phyloP scores from a whole-genome alignment of 2,329 filamentous ascomycete genomes.

The Colletotrichum acutatum region DNA sequence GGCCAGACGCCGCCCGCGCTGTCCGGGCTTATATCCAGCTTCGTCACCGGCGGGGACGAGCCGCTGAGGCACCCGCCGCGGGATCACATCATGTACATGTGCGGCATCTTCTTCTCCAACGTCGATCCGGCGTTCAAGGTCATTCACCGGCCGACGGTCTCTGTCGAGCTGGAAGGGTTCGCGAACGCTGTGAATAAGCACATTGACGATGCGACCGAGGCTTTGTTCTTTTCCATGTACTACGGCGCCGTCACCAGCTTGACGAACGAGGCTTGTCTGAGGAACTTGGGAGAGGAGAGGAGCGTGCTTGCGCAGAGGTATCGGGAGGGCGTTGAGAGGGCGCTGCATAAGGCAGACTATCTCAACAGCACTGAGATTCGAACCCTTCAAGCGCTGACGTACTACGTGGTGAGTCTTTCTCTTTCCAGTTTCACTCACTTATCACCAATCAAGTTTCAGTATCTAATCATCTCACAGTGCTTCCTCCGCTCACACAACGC shows the following conservation, averaged over 20 bases:
- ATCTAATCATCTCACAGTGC: slow-evolving; percentile 36
- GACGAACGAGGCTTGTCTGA: slow-evolving; percentile 43
- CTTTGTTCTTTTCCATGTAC: slow-evolving; percentile 56
- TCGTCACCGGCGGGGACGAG: slow-evolving; percentile 5
- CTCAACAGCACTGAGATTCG: slow-evolving; percentile 53
- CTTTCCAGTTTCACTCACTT: too few relatives aligned
- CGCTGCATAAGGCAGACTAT: slow-evolving; percentile 55
- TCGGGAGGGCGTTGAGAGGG: slow-evolving; percentile 48
- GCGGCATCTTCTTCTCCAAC: slow-evolving; percentile 50
- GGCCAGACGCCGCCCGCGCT: slow-evolving; percentile 38
- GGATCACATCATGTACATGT: slow-evolving; percentile 50
- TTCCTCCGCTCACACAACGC: slow-evolving; percentile 51
- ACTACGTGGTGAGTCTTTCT: slow-evolving; percentile 51
- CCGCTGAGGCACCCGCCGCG: slow-evolving; percentile 47
- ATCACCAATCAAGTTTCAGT: too few relatives aligned
- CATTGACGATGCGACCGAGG: slow-evolving; percentile 42
- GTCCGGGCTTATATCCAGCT: slow-evolving; percentile 40
- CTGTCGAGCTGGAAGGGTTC: slow-evolving; percentile 42
- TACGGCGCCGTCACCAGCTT: slow-evolving; percentile 52
- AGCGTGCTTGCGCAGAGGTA: slow-evolving; percentile 45
- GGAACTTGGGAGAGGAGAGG: slow-evolving; percentile 48
- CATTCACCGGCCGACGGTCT: slow-evolving; percentile 54
- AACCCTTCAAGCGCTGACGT: slow-evolving; percentile 52
- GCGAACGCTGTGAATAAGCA: slow-evolving; percentile 38
- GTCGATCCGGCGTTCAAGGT: slow-evolving; percentile 58